Evolutionary conservation across 441 rosid genomes (phyloP), one percentile per base, ranked within the genome.

Genomic region (Flueggea neowawraea): DNA sequence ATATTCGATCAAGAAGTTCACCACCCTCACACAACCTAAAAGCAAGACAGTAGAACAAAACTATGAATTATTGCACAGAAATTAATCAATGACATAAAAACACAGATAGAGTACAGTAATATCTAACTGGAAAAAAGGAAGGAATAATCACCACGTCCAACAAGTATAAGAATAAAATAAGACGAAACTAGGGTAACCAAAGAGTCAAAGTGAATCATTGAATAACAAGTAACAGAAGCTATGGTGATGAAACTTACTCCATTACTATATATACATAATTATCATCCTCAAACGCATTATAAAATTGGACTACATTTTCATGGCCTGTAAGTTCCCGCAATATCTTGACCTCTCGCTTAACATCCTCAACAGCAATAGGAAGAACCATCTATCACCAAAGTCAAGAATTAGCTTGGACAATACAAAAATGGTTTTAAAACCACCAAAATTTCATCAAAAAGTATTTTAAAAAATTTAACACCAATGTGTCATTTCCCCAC

Each of bases 21-120:
- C 99, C 99, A 67, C 99, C 99, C 76, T 91, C 96, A 60, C 99
- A 95, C 73, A 91, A 79, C 93, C 99, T 95, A 73, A 64, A 69
- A 54, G 13, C 56, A 52, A 45, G 31, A 60, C 12, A 57, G 69
- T 13, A 45, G 51, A 45, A 66, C 53, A 28, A 33, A 16, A 52
- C 17, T 41, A 54, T 63, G 16, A 57, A 47, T 43, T 12, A 60
- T 11, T 56, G 32, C 50, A 13, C 13, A 14, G 16, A 14, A 58
- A 33, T 4, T 15, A 2, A 10, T 54, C n/a, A 15, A 43, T 13
- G 39, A 32, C 31, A 11, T 7, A 36, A 41, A 68, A 74, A 55
- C 55, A 64, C 33, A n/a, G 13, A 5, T 49, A 14, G 9, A 7
- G 55, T 32, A 72, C 10, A 52, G 10, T 11, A 12, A 8, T 31